Conservation (phyloP, 2,329 filamentous ascomycete genomes). For the Elsinoe arachidis region DNA sequence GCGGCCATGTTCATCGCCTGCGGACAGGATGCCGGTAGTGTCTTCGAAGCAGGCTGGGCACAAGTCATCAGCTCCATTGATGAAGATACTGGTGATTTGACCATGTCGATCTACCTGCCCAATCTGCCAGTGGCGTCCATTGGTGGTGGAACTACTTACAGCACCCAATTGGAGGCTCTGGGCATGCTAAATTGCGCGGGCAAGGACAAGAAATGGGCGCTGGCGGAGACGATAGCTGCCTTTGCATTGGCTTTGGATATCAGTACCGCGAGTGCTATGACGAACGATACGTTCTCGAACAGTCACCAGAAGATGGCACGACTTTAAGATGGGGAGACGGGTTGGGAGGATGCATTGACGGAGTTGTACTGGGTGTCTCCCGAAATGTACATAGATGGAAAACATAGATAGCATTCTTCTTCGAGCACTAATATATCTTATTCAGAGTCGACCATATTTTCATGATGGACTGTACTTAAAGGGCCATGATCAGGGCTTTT, state of each 20-base stretch:
- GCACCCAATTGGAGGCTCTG: slow-evolving; percentile 23
- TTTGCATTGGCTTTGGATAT: slow-evolving; percentile 24
- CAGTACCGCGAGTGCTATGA: slow-evolving; percentile 21
- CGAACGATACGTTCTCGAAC: slow-evolving; percentile 20
- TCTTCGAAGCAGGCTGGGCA: slow-evolving; percentile 7
- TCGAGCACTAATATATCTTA: not conserved
- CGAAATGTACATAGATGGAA: not conserved
- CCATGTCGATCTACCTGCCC: slow-evolving; percentile 22
- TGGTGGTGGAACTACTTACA: slow-evolving; percentile 22
- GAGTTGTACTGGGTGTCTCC: not conserved
- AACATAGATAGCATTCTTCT: not conserved
- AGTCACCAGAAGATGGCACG: slow-evolving; percentile 20
- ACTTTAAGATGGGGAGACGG: not conserved
- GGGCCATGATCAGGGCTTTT: not conserved
- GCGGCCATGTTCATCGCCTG: slow-evolving; percentile 13
- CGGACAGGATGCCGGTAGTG: slow-evolving; percentile 5
- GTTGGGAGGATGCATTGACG: not conserved
- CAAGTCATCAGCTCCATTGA: not conserved
- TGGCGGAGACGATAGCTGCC: slow-evolving; percentile 23
- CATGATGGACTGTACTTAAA: not conserved
- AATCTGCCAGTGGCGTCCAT: slow-evolving; percentile 23
- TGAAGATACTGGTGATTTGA: slow-evolving; percentile 15
- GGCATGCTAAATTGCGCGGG: slow-evolving; percentile 21
- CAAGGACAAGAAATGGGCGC: slow-evolving; percentile 20
- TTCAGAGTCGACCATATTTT: not conserved